Conservation (phyloP, 106 monocot species). For the Alisma plantagoaquatica region DNA sequence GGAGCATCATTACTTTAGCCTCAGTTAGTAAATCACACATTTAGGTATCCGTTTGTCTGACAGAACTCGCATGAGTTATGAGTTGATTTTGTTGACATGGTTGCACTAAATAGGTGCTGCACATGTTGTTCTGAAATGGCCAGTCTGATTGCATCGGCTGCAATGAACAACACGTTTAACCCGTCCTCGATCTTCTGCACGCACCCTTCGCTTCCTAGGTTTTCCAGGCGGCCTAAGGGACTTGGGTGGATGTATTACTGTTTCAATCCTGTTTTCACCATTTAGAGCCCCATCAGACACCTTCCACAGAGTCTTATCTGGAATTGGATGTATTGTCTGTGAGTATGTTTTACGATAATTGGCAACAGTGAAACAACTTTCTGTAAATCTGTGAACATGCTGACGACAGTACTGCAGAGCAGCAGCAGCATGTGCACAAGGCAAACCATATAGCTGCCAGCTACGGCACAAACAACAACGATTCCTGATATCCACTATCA, state of each 20-base stretch:
- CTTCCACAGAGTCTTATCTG: too few species aligned
- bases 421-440: slow-evolving; percentile 89
- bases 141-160: slow-evolving; percentile 94
- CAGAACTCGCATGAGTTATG: too few species aligned
- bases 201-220: slow-evolving; percentile 79
- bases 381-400: slow-evolving; percentile 82
- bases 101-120: slow-evolving; percentile 89
- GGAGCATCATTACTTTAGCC: too few species aligned
- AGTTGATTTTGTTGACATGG: too few species aligned
- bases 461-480: slow-evolving; percentile 80
- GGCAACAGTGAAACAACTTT: slow-evolving; percentile 88
- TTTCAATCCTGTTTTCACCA: slow-evolving; percentile 15
- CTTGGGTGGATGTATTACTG: slow-evolving; percentile 76
- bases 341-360: slow-evolving; percentile 91
- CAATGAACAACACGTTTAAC: slow-evolving; percentile 87
- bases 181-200: slow-evolving; percentile 78
- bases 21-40: too few species aligned
- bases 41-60: too few species aligned
- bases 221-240: slow-evolving; percentile 73
- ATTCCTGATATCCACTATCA: slow-evolving; percentile 88
- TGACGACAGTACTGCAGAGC: slow-evolving; percentile 77
- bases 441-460: slow-evolving; percentile 93
- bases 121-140: slow-evolving; percentile 95
- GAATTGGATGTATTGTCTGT: slow-evolving; percentile 92
- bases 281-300: slow-evolving; percentile 17